Conservation (phyloP, 192 early-diverging fungal genomes). For the Coemansia furcata region DNA sequence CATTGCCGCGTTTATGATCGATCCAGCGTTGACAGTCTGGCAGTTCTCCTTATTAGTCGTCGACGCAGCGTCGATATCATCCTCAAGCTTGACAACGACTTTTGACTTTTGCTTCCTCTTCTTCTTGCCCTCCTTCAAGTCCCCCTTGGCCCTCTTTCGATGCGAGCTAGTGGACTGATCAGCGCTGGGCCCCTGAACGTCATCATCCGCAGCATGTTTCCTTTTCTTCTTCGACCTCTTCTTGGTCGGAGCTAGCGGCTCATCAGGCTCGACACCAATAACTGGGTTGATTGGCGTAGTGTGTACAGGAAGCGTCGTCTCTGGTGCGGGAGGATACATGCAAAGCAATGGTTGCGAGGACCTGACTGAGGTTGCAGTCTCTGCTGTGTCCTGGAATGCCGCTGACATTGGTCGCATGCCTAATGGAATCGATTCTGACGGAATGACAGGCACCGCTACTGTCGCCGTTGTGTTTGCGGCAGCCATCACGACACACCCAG, state of each 20-base stretch:
- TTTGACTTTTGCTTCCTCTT: slow-evolving; percentile 5
- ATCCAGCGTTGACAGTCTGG: not conserved
- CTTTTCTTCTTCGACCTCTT: not conserved
- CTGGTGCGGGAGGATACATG: not conserved
- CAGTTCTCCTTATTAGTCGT: not conserved
- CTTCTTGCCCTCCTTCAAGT: not conserved
- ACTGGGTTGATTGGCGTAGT: not conserved
- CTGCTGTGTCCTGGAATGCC: too few relatives aligned
- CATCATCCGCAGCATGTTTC: not conserved
- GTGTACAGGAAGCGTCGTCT: not conserved
- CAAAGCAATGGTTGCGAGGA: not conserved
- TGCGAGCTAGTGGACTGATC: too few relatives aligned
- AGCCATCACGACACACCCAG: too few relatives aligned
- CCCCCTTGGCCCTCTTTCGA: not conserved
- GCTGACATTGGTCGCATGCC: not conserved
- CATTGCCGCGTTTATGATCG: too few relatives aligned
- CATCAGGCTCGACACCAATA: not conserved
- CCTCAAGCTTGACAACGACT: not conserved
- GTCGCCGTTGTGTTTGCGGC: not conserved
- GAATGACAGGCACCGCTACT: not conserved
- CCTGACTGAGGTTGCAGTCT: too few relatives aligned
- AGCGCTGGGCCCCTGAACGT: not conserved
- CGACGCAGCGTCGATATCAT: not conserved
- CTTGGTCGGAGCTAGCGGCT: not conserved
- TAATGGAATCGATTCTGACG: not conserved